Base-by-base conservation (phyloP, 495 filamentous ascomycete genomes). In the Penicillium longicatenatum region DNA sequence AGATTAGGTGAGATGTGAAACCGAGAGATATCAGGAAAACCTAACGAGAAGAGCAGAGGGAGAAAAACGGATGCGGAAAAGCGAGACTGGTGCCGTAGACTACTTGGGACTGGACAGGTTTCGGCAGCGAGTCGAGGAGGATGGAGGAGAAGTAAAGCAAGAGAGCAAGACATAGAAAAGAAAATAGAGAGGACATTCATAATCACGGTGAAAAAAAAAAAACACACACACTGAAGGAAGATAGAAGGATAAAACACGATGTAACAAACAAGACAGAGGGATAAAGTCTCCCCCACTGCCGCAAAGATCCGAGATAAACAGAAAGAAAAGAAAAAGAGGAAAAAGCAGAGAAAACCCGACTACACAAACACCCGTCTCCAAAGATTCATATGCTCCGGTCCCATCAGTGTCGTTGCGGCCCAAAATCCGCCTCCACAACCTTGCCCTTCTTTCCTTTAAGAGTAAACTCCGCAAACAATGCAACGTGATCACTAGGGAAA, bases 401-500 rank as follows among this genome's bases (percentile, higher is more conserved):
- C 50, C 62, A 50, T 82, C 70, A 83, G 66, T 75, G 79, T 63
- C 77, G 75, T 72, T 82, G 79, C 59, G 79, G 79, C 55, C 84
- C 83, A 74, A 86, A 86, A 68, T 85, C 82, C 55, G 82, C 79
- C 55, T 87, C 86, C 60, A 84, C 77, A 64, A 79, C 77, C 76
- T 93, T 92, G 70, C 86, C 89, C 69, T 94, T 89, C 78, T 95
- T 97, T 22, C 83, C 82, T 76, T 97, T 97, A 74, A 98, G 86
- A 55, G 86, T 82, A 74, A 97, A 97, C 75, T 98, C 91, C 54
- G 90, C 89, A 76, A 92, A 84, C 63, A 98, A 84, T 72, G 92
- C 89, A 64, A 98, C 84, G 75, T 98, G 94, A 72, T 98, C 94
- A 71, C 91, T 94, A 1, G 95, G 95, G 77, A 97, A 97, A 75